These are phyloP conservation scores for Cutaneotrichosporon sp. DNA, from an alignment of 1,284 basidiomycete genomes.

Conservation along the genomic window DNA sequence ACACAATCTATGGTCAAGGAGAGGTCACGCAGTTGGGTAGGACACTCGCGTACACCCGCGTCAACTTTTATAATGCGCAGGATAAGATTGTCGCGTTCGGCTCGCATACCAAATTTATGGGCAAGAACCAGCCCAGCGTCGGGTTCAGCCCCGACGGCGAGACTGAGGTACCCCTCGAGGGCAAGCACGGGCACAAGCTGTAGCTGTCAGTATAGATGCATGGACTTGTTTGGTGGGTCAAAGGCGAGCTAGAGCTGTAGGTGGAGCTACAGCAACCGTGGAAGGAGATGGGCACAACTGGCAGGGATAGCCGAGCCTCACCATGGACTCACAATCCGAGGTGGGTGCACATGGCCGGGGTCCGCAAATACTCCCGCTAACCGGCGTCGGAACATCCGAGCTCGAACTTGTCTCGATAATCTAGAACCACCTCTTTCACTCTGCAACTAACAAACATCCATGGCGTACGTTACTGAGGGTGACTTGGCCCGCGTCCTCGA, in stretches of 20 bases:
- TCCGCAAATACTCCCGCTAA: neutral
- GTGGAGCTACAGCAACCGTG: too few relatives aligned
- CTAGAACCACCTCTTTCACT: neutral
- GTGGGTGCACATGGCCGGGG: neutral
- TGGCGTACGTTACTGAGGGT: slow-evolving; percentile 20
- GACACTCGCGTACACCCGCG: slow-evolving; percentile 44
- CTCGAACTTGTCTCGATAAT: neutral
- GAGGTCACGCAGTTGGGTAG: slow-evolving; percentile 48
- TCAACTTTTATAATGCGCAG: slow-evolving; percentile 43
- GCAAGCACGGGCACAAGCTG: slow-evolving; percentile 10
- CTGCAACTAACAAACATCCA: slow-evolving; percentile 1
- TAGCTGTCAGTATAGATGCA: neutral
- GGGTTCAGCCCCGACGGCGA: slow-evolving; percentile 43
- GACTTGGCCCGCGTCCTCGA: slow-evolving; percentile 37
- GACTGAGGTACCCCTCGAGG: slow-evolving; percentile 31
- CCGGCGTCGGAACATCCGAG: slow-evolving; percentile 9
- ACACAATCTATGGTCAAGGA: slow-evolving; percentile 41
- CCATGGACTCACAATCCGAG: neutral
- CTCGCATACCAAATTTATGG: slow-evolving; percentile 52
- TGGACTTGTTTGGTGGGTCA: neutral
- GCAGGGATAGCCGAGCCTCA: neutral
- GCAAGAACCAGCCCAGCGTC: slow-evolving; percentile 29
- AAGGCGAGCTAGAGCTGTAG: neutral
- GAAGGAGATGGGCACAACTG: neutral
- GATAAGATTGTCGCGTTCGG: slow-evolving; percentile 51